These are phyloP conservation scores for Cutaneotrichosporon sp. DNA, from an alignment of 1,284 basidiomycete genomes.

Conservation along the genomic window DNA sequence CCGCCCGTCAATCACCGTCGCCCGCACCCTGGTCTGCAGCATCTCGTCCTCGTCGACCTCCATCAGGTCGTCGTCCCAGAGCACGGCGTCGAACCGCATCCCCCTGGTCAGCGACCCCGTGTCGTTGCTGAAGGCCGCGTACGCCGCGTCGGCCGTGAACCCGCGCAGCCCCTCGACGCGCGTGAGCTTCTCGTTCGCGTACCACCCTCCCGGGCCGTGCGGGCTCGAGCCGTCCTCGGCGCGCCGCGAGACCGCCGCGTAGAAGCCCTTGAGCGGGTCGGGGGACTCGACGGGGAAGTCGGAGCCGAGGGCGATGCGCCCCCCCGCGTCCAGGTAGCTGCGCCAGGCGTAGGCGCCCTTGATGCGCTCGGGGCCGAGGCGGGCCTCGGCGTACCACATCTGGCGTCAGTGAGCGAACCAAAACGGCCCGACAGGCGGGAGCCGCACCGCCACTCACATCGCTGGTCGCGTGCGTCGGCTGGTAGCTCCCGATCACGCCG, in stretches of 20 bases:
- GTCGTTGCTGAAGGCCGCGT: constrained; percentile 71
- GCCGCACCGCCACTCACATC: constrained; percentile 46
- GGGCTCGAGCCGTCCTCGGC: constrained; percentile 71
- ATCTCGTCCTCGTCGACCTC: constrained; percentile 64
- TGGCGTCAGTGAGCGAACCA: constrained; percentile 48
- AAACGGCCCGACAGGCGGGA: too few species aligned
- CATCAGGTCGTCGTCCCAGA: constrained; percentile 79
- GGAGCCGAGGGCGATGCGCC: constrained; percentile 73
- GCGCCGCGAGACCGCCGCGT: constrained; percentile 78
- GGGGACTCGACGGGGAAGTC: constrained; percentile 83
- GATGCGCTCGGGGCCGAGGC: constrained; percentile 75
- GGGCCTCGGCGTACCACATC: constrained; percentile 84
- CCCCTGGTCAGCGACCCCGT: constrained; percentile 68
- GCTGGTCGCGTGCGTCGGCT: constrained; percentile 77
- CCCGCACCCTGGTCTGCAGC: constrained; percentile 67
- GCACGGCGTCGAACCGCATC: constrained; percentile 81
- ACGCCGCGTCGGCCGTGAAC: constrained; percentile 79
- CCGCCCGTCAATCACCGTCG: constrained; percentile 76
- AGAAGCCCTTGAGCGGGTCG: constrained; percentile 65
- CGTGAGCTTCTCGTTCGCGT: constrained; percentile 67
- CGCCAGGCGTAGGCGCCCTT: constrained; percentile 87
- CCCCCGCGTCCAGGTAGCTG: constrained; percentile 63
- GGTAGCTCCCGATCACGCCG: constrained; percentile 86
- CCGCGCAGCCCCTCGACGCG: constrained; percentile 65
- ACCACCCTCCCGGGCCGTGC: constrained; percentile 80